Conservation (phyloP, 2,329 filamentous ascomycete genomes). For the Thielaviopsis punctulata region DNA sequence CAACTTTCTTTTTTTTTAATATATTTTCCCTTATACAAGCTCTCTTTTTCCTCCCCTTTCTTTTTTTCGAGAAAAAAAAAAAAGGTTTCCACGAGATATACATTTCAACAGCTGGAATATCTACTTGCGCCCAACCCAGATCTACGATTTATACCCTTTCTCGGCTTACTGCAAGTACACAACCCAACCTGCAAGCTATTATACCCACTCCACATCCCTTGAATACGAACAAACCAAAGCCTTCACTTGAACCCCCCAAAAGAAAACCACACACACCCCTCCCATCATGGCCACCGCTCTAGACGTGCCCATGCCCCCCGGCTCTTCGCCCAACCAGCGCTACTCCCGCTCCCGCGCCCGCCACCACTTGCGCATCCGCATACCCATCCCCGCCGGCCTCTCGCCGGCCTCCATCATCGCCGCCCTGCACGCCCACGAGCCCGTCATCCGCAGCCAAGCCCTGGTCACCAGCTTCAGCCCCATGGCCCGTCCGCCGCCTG, state of each 20-base stretch:
- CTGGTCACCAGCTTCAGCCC: slow-evolving; percentile 21
- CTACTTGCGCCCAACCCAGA: too few relatives aligned
- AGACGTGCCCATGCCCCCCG: slow-evolving; percentile 12
- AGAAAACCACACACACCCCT: background rate
- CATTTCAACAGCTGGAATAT: too few relatives aligned
- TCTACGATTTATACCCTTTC: too few relatives aligned
- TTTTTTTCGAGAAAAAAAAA: too few relatives aligned
- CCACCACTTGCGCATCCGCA: slow-evolving; percentile 21
- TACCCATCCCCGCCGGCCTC: slow-evolving; percentile 25
- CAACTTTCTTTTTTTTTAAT: too few relatives aligned
- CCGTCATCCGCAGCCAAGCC: slow-evolving; percentile 26
- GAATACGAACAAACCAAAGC: too few relatives aligned
- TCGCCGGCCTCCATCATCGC: slow-evolving; percentile 22
- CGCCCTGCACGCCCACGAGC: slow-evolving; percentile 23
- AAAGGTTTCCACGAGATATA: too few relatives aligned
- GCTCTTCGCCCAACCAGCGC: slow-evolving; percentile 14
- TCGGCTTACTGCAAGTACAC: too few relatives aligned
- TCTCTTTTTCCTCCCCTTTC: too few relatives aligned
- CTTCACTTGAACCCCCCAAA: slow-evolving; percentile 1
- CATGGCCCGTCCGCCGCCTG: slow-evolving; percentile 18
- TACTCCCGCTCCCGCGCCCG: background rate
- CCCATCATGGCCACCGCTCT: slow-evolving; percentile 16
- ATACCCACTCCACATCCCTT: too few relatives aligned
- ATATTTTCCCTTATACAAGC: too few relatives aligned
- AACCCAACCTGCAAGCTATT: too few relatives aligned